Evolutionary conservation across 768 basidiomycete genomes (phyloP).

Genomic region (Gloeostereum incarnatum): DNA sequence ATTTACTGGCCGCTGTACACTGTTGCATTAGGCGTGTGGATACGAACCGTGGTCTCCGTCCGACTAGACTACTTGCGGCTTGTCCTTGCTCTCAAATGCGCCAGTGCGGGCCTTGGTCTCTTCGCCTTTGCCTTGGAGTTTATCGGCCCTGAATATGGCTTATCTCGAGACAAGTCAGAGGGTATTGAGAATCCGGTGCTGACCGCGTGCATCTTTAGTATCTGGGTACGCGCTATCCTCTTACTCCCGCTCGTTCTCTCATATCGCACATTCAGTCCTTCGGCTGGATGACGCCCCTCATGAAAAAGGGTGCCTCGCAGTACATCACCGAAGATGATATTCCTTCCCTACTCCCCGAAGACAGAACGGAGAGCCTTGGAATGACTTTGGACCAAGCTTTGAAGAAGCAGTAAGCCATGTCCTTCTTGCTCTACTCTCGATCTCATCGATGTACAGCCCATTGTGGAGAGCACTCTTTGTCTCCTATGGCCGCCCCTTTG

Average conservation of each 20-base stretch:
- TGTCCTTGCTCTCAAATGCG: slow-evolving; percentile 35
- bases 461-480: slow-evolving; percentile 68
- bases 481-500: slow-evolving; percentile 76
- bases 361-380: slow-evolving; percentile 66
- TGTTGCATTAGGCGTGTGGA: slow-evolving; percentile 39
- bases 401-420: slow-evolving; percentile 53
- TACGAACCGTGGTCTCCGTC: slow-evolving; percentile 40
- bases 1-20: slow-evolving; percentile 77
- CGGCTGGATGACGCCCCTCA: slow-evolving; percentile 75
- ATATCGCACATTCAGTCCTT: slow-evolving; percentile 46
- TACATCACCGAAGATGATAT: slow-evolving; percentile 84
- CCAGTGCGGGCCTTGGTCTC: slow-evolving; percentile 33
- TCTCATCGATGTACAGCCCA: slow-evolving; percentile 27
- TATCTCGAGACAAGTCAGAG: slow-evolving; percentile 15
- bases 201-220: slow-evolving; percentile 75
- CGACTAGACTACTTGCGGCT: slow-evolving; percentile 20
- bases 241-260: background rate
- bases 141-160: slow-evolving; percentile 49
- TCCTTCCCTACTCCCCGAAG: slow-evolving; percentile 56
- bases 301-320: slow-evolving; percentile 55
- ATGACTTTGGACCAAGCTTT: slow-evolving; percentile 50
- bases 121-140: slow-evolving; percentile 59
- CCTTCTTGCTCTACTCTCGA: background rate
- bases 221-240: slow-evolving; percentile 34
- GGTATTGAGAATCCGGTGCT: slow-evolving; percentile 57